Evolutionary conservation across 31 red algal species (phyloP), one percentile per base, ranked within the genome.

Genomic region (Asparagopsis taxiformis): DNA sequence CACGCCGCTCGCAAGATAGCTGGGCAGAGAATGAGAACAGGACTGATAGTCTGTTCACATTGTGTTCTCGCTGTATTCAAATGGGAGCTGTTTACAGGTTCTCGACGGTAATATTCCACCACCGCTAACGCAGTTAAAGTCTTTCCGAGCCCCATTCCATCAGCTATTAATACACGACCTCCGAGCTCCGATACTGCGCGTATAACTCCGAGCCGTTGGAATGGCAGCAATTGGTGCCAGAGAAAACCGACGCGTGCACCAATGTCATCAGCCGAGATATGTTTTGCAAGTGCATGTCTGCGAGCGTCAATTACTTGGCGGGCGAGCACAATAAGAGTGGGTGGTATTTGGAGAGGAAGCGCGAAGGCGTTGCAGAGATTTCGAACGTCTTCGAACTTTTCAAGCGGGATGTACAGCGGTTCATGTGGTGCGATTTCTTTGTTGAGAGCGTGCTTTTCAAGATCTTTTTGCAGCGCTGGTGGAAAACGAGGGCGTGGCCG

Each of bases 141-240:
- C 54, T 81, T 81, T 21, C 77, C 77, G 2, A 69, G 41, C 2
- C 77, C 77, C 77, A 81, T 69, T 25, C 43, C 62, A 58, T 81
- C 77, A 6, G 77, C 77, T 35, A 81, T 35, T 22, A 81, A 43
- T 15, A 70, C 21, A 33, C 77, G 77, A 15, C 77, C 77, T 13
- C 17, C 28, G 0, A 36, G 46, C 26, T 22, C 8, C 38, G 20
- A 43, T 2, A 72, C 1, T 17, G 11, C 68, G 3, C 68, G 46
- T 49, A 72, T 20, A 2, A 72, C 68, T 17, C 46, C 68, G 41
- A 25, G 17, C 8, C 68, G 16, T 30, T 72, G 68, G 51, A 72
- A 72, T 21, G 46, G 51, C 19, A 43, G 68, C 21, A 72, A 49
- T 15, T 57, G 46, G 25, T 16, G 30, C 68, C 68, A 72, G 20